Evolutionary conservation across 2,329 filamentous ascomycete species (phyloP).

Genomic region (Aspergillus latus): DNA sequence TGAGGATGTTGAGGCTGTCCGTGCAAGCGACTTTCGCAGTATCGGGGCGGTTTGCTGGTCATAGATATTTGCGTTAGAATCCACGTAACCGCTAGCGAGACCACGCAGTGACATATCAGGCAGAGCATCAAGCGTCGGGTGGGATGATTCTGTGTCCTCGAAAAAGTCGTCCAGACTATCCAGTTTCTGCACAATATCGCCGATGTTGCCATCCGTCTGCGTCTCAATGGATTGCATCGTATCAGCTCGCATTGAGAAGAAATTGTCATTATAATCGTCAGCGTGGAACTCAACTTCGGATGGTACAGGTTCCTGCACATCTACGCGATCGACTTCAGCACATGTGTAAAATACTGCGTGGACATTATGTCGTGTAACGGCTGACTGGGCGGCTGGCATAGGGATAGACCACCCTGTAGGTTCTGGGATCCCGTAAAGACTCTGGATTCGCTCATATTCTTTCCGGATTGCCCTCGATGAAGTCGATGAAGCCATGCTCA

Average conservation of each 20-base stretch:
- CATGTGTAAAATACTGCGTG: slow-evolving; percentile 96
- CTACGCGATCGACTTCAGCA: slow-evolving; percentile 63
- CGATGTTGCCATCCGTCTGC: slow-evolving; percentile 63
- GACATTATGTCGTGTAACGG: slow-evolving; percentile 83
- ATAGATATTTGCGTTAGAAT: slow-evolving; percentile 79
- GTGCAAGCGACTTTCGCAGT: slow-evolving; percentile 72
- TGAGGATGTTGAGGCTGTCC: slow-evolving; percentile 69
- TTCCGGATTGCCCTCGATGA: slow-evolving; percentile 84
- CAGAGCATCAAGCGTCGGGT: slow-evolving; percentile 52
- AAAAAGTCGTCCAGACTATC: slow-evolving; percentile 82
- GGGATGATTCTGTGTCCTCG: slow-evolving; percentile 63
- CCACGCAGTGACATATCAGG: slow-evolving; percentile 39
- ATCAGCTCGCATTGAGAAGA: slow-evolving; percentile 78
- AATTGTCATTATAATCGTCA: slow-evolving; percentile 77
- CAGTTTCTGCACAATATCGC: slow-evolving; percentile 76
- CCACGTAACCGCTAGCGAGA: slow-evolving; percentile 64
- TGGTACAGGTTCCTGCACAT: slow-evolving; percentile 63
- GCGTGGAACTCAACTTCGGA: slow-evolving; percentile 89
- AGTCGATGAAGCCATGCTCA: slow-evolving; percentile 89
- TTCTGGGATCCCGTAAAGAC: slow-evolving; percentile 93
- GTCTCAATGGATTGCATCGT: slow-evolving; percentile 89
- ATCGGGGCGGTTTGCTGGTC: slow-evolving; percentile 92
- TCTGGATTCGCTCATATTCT: slow-evolving; percentile 91
- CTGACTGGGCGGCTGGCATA: slow-evolving; percentile 84
- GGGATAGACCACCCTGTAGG: slow-evolving; percentile 95